Base-by-base conservation (phyloP, 768 basidiomycete species). In the Calocera viscosa region DNA sequence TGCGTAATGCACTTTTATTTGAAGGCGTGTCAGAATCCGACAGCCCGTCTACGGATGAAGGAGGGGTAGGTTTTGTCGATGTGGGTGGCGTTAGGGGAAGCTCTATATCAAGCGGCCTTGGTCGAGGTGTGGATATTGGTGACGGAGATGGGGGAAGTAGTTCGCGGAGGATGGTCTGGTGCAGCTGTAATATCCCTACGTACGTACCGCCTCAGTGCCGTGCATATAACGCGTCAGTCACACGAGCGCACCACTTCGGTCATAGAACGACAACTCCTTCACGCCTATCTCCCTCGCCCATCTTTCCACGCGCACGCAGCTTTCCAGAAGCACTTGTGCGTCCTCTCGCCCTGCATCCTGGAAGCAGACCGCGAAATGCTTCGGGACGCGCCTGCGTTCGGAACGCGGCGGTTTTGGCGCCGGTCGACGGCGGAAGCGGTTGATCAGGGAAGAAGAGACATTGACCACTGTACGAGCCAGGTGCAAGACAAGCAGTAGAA, bases 271-370 rank as follows among this genome's bases (percentile, higher is more conserved):
- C 53, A 60, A 7, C 30, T 60, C 53, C 30, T 60, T 26, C 26
- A 60, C 30, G 24, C 53, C 53, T 28, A 60, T 60, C 30, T 60
- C 14, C 30, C 53, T 60, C 14, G 53, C 53, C 53, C 53, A 60
- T 30, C 26, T 22, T 30, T 60, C 53, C 30, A 60, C 22, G 22
- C 53, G 11, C 53, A 28, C 30, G 26, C 53, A 60, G 22, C 53
- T 60, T 19, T 60, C 30, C 26, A 60, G 53, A 2, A 60, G 26
- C 26, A 60, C 53, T 32, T 60, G 53, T 10, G 53, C 24, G 19
- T 60, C 53, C 26, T 60, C 53, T 7, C 24, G 53, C 19, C 26
- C 30, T 19, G 53, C 53, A 32, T 60, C 53, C 53, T 60, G 53
- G 22, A 60, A 60, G 53, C 53, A 60, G 2, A 60, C 53, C 19